phyloP scores from a whole-genome alignment of 2,329 filamentous ascomycete genomes.

The Alternaria solani region DNA sequence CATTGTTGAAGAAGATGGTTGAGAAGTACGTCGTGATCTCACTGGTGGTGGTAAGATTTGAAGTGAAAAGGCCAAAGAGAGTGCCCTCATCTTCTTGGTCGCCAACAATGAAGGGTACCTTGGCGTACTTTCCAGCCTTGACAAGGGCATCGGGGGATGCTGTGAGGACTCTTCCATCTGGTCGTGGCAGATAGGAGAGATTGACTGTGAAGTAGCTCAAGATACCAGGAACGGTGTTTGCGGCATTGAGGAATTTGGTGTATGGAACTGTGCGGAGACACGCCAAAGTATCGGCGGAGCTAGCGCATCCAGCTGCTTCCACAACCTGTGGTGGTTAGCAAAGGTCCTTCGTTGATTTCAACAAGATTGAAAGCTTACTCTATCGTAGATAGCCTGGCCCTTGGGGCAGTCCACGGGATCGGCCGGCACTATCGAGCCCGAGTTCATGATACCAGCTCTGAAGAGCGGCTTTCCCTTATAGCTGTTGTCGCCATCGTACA shows the following conservation, averaged over 20 bases:
- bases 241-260: slow-evolving; percentile 64
- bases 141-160: slow-evolving; percentile 69
- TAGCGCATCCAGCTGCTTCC: slow-evolving; percentile 55
- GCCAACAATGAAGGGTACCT: slow-evolving; percentile 71
- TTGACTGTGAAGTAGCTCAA: slow-evolving; percentile 73
- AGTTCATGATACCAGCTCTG: slow-evolving; percentile 76
- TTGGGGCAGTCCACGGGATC: slow-evolving; percentile 69
- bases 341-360: slow-evolving; percentile 53
- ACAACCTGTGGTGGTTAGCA: slow-evolving; percentile 62
- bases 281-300: slow-evolving; percentile 53
- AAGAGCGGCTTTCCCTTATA: slow-evolving; percentile 81
- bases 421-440: slow-evolving; percentile 50
- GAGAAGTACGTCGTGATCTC: slow-evolving; percentile 69
- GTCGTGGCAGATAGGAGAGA: slow-evolving; percentile 76
- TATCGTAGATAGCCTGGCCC: slow-evolving; percentile 66
- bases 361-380: slow-evolving; percentile 40
- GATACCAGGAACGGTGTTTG: slow-evolving; percentile 73
- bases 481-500: slow-evolving; percentile 75
- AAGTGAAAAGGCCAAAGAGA: slow-evolving; percentile 73
- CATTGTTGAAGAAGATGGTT: slow-evolving; percentile 67
- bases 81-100: slow-evolving; percentile 85
- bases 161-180: slow-evolving; percentile 70
- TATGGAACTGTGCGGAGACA: slow-evolving; percentile 60
- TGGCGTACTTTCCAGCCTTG: slow-evolving; percentile 62
- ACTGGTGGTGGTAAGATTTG: slow-evolving; percentile 69